Conservation (phyloP, 140 eudicot genomes). For the Erigeron philadelphicus region DNA sequence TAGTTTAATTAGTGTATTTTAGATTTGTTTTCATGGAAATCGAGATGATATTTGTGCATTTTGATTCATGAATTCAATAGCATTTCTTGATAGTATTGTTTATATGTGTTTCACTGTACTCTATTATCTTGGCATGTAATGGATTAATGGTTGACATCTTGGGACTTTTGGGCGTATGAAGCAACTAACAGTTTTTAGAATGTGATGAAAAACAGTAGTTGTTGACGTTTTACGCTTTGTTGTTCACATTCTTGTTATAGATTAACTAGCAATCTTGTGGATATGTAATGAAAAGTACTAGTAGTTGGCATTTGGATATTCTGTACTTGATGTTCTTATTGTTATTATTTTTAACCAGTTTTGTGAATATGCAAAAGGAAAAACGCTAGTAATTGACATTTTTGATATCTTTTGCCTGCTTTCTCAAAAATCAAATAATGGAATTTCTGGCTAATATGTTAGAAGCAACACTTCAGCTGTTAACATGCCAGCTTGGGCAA, state of each 20-base stretch:
- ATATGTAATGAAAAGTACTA: neutral
- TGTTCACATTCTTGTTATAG: neutral
- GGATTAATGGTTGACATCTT: too few species aligned
- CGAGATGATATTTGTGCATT: conserved; percentile 6
- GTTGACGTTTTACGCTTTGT: neutral
- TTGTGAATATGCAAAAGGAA: too few species aligned
- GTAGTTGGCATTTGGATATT: neutral
- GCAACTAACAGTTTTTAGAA: neutral
- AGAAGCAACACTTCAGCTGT: too few species aligned
- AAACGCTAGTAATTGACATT: too few species aligned
- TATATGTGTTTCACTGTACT: neutral
- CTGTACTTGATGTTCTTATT: too few species aligned
- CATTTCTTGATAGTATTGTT: neutral
- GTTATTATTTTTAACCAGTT: too few species aligned
- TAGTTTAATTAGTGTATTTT: neutral
- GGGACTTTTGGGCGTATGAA: too few species aligned
- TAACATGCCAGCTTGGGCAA: too few species aligned
- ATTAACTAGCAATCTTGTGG: neutral
- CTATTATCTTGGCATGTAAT: too few species aligned
- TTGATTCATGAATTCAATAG: neutral
- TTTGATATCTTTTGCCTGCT: too few species aligned
- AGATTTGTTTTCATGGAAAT: neutral
- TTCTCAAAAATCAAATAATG: too few species aligned
- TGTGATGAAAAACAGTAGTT: neutral
- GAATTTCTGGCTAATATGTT: too few species aligned